phyloP scores from a whole-genome alignment of 176 grass and related monocot species.

The Triticum dicoccoides region DNA sequence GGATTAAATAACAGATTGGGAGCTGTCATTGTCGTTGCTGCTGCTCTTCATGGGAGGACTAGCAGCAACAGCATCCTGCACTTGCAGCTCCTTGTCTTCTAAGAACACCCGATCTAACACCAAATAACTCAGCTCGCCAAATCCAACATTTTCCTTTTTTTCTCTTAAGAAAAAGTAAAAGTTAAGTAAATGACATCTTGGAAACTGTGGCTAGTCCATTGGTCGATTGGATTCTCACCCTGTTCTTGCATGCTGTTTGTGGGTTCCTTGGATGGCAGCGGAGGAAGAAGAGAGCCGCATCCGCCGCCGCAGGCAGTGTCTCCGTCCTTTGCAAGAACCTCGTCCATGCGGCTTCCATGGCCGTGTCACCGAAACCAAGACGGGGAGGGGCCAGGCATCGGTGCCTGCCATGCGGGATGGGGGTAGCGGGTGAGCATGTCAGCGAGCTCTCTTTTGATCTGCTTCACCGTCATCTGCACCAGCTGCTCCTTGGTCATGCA shows the following conservation, averaged over 20 bases:
- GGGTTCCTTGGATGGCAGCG: conserved; percentile 22
- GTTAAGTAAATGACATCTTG: not conserved
- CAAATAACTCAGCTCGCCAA: not conserved
- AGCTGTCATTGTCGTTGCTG: conserved; percentile 12
- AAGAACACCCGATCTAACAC: conserved; percentile 18
- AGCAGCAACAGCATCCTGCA: conserved; percentile 11
- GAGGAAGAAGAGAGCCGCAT: conserved; percentile 12
- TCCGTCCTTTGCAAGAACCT: not conserved
- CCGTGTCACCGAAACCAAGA: not conserved
- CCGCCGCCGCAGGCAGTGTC: not conserved
- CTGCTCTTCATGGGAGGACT: not conserved
- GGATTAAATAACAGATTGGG: conserved; percentile 13
- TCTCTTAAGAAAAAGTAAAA: not conserved
- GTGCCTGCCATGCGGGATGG: too few relatives aligned
- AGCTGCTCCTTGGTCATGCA: too few relatives aligned
- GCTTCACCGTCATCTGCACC: too few relatives aligned
- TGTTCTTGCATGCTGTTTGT: conserved; percentile 33
- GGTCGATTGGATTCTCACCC: conserved; percentile 8
- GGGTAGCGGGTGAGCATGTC: too few relatives aligned
- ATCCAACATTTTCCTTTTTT: not conserved
- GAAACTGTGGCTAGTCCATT: not conserved
- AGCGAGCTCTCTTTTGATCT: too few relatives aligned
- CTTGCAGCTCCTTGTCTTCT: conserved; percentile 32
- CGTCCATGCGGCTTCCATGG: not conserved
- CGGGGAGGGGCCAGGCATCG: too few relatives aligned